Evolutionary conservation across 78 protist genomes (phyloP).

Genomic region (Creolimax fragrantissima): DNA sequence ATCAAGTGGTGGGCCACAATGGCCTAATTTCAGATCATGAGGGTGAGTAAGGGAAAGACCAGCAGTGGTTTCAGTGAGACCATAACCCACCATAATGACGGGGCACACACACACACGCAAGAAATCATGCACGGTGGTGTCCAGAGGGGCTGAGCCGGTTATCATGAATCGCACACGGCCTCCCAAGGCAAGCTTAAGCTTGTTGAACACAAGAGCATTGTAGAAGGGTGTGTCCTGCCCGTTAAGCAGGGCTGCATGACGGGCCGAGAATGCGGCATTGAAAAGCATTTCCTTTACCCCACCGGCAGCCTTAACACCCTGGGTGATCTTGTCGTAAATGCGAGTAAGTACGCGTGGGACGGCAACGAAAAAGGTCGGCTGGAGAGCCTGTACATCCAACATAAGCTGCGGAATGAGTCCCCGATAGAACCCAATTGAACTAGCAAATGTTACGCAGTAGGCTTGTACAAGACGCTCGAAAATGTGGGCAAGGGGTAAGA

Average conservation of each 20-base stretch:
- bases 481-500: constrained; percentile 91
- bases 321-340: constrained; percentile 56
- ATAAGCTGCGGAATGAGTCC: constrained; percentile 51
- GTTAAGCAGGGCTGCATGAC: neutral
- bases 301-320: neutral
- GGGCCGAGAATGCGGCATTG: neutral
- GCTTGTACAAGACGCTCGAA: constrained; percentile 16
- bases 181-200: neutral
- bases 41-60: constrained; percentile 29
- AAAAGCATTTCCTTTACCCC: neutral
- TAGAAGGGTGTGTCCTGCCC: neutral
- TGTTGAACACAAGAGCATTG: neutral
- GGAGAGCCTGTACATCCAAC: constrained; percentile 64
- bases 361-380: constrained; percentile 79
- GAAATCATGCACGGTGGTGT: constrained; percentile 54
- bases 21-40: constrained; percentile 10
- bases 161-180: constrained; percentile 55
- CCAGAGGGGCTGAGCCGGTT: constrained; percentile 86
- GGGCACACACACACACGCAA: constrained; percentile 46
- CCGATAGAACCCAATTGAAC: constrained; percentile 55
- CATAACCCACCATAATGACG: constrained; percentile 87
- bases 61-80: constrained; percentile 85
- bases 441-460: constrained; percentile 13
- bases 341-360: constrained; percentile 90
- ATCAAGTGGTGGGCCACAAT: constrained; percentile 42